Base-by-base conservation (phyloP, 176 grass and related monocot genomes). In the Sorghum bicolor region DNA sequence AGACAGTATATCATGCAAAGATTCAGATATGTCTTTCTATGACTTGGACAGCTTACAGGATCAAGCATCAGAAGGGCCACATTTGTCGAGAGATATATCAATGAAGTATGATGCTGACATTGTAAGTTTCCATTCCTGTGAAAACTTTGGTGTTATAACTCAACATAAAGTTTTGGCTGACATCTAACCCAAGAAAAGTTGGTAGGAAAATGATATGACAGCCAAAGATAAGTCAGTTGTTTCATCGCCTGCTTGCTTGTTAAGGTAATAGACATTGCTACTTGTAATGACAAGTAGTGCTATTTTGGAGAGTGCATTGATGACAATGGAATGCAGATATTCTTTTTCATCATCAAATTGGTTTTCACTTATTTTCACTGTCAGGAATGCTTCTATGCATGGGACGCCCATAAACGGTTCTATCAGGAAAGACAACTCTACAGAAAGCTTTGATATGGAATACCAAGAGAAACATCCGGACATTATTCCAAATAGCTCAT, bases 11-110 rank as follows among this genome's bases (percentile, higher is more conserved):
- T 87, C 82, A 34, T 62, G 68, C 67, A 92, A 83, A 87, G 89
- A 89, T 68, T 89, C 83, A 69, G 89, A 92, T 82, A 22, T 67
- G 78, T 85, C 80, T 62, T 80, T 96, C 19, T 90, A 76, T 78
- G 87, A 94, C 63, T 80, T 88, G 31, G 83, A 90, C 65, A 75
- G 40, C 74, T 65, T 87, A 78, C 89, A 92, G 45, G 96, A 98
- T 44, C 90, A 75, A 76, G 37, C 39, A 64, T 58, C 75, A 62
- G 92, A 93, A 68, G 77, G 57, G 11, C 44, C 44, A 40, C 71
- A 80, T 82, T 77, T 87, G 41, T 63, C 79, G 74, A 72, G 70
- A 67, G 64, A 62, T 66, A 81, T 70, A 4, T 84, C 91, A 83
- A 57, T 77, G 44, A 95, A 93, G 52, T 66, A 77, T 78, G 85